phyloP scores from a whole-genome alignment of 768 basidiomycete genomes.

The Collybia sordida region DNA sequence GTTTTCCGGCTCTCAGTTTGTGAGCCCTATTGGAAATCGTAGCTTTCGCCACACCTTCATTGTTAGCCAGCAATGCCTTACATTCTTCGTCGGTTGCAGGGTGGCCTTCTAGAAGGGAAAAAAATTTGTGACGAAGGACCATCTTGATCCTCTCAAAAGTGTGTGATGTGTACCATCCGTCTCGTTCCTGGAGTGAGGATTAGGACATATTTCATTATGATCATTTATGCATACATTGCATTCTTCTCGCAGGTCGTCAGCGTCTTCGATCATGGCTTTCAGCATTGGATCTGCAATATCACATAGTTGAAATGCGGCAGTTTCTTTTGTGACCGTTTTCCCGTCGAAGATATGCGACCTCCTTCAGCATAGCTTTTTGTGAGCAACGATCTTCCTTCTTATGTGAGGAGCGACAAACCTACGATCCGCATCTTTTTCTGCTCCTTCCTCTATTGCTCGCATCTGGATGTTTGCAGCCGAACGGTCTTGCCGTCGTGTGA shows the following conservation, averaged over 20 bases:
- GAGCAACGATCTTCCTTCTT: slow-evolving; percentile 1
- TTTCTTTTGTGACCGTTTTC: slow-evolving; percentile 71
- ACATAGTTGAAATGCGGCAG: slow-evolving; percentile 91
- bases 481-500: slow-evolving; percentile 62
- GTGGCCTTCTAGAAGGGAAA: slow-evolving; percentile 72
- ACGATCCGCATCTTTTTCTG: slow-evolving; percentile 39
- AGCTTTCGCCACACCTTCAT: slow-evolving; percentile 38
- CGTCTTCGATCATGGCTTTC: slow-evolving; percentile 74
- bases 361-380: slow-evolving; percentile 26
- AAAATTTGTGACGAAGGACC: slow-evolving; percentile 84
- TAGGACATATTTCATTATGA: not conserved
- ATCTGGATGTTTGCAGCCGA: slow-evolving; percentile 39
- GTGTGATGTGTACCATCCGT: slow-evolving; percentile 85
- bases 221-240: slow-evolving; percentile 63
- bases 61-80: slow-evolving; percentile 52
- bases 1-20: slow-evolving; percentile 65
- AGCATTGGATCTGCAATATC: slow-evolving; percentile 90
- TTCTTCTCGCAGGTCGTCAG: slow-evolving; percentile 62
- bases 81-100: slow-evolving; percentile 75
- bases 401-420: slow-evolving; percentile 29
- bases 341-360: slow-evolving; percentile 91
- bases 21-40: slow-evolving; percentile 43
- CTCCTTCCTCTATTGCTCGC: slow-evolving; percentile 37
- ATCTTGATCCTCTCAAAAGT: slow-evolving; percentile 83
- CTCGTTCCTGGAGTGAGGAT: slow-evolving; percentile 56